These are phyloP conservation scores for Coemansia sp. DNA, from an alignment of 192 early-diverging fungal genomes.

Conservation along the genomic window DNA sequence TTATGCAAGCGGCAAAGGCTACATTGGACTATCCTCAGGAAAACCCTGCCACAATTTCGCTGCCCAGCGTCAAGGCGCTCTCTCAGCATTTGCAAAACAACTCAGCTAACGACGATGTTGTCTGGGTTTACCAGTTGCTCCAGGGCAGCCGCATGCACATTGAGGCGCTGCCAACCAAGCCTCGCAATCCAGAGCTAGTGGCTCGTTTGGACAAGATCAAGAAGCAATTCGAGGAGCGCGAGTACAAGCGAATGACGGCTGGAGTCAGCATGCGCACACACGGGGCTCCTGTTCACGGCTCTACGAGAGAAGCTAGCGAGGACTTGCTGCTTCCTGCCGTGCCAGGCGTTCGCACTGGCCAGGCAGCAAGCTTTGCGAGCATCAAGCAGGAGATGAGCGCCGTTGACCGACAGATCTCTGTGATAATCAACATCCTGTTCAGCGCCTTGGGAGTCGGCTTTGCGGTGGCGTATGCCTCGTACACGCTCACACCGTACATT, in stretches of 20 bases:
- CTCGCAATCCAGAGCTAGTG: constrained; percentile 39
- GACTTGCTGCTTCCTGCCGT: constrained; percentile 26
- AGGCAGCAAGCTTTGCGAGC: neutral
- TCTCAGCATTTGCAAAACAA: constrained; percentile 15
- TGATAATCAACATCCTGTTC: constrained; percentile 47
- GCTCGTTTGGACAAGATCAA: constrained; percentile 36
- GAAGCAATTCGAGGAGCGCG: constrained; percentile 36
- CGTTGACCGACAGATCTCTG: constrained; percentile 31
- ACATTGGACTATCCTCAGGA: neutral
- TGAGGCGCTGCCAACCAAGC: constrained; percentile 10
- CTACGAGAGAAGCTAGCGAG: neutral
- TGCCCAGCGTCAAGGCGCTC: constrained; percentile 16
- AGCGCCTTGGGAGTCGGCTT: constrained; percentile 48
- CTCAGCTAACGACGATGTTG: neutral
- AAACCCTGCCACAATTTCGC: constrained; percentile 3
- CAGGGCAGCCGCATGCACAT: constrained; percentile 34
- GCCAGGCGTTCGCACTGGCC: constrained; percentile 33
- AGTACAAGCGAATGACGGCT: constrained; percentile 38
- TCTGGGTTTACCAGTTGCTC: constrained; percentile 40
- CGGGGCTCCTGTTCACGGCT: neutral
- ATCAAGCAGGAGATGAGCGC: constrained; percentile 31
- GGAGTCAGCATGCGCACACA: neutral
- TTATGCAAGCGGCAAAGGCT: neutral
- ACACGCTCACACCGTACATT: constrained; percentile 41
- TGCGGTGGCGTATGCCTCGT: constrained; percentile 46